Conservation (phyloP, 306 rosid species). For the Delonix regia region DNA sequence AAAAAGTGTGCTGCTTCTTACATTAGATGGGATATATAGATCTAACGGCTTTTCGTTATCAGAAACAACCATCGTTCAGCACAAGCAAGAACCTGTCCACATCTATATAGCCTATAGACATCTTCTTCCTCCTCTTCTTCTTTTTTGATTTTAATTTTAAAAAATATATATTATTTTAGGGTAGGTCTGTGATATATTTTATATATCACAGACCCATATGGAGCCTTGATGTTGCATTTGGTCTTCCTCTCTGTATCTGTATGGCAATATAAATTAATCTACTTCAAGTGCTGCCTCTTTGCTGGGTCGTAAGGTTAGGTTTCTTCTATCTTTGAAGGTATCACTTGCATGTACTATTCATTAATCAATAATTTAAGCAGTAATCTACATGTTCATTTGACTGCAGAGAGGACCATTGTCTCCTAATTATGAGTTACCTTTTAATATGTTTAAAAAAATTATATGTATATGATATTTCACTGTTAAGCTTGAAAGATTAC, state of each 20-base stretch:
- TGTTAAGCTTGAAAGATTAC: neutral
- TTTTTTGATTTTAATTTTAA: neutral
- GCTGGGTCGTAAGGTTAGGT: constrained; percentile 6
- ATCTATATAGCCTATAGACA: neutral
- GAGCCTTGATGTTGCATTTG: neutral
- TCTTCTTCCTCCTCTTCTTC: neutral
- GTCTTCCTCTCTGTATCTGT: neutral
- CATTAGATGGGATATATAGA: neutral
- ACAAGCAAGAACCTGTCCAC: constrained; percentile 22
- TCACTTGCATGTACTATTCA: neutral
- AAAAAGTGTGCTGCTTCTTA: neutral
- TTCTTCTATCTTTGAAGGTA: neutral
- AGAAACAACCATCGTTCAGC: neutral
- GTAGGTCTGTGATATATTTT: neutral
- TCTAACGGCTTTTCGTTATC: constrained; percentile 37
- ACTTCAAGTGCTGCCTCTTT: neutral
- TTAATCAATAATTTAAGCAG: constrained; percentile 16
- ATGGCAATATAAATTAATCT: neutral
- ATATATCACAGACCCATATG: neutral
- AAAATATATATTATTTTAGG: neutral
- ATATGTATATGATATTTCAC: neutral
- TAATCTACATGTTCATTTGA: constrained; percentile 14
- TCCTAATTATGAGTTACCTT: constrained; percentile 60
- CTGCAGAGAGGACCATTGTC: constrained; percentile 61
- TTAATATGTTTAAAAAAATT: constrained; percentile 21